Conservation (phyloP, 2,329 filamentous ascomycete species). For the Akanthomyces dipterigenus region DNA sequence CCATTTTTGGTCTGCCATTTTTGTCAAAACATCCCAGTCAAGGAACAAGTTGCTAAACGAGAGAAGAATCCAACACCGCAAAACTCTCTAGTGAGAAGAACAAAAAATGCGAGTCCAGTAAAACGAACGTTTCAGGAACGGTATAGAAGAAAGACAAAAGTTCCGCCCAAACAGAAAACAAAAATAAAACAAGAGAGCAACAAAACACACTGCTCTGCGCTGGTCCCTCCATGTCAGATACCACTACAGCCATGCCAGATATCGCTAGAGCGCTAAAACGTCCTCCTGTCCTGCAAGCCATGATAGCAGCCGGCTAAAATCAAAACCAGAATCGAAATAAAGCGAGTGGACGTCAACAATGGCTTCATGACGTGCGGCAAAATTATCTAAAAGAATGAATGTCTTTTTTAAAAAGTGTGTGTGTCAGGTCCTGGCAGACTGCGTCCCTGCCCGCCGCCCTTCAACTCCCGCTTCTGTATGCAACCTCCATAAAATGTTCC, state of each 20-base stretch:
- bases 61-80: not conserved
- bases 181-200: not conserved
- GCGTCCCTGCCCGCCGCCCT: not conserved
- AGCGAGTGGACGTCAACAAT: not conserved
- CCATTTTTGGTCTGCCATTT: not conserved
- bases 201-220: not conserved
- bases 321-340: not conserved
- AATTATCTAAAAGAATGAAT: constrained; percentile 3
- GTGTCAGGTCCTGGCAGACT: not conserved
- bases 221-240: not conserved
- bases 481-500: not conserved
- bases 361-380: not conserved
- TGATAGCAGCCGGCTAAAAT: not conserved
- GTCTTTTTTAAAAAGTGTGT: not conserved
- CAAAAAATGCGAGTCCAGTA: not conserved
- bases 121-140: not conserved
- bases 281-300: not conserved
- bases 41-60: too few species aligned
- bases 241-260: not conserved
- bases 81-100: not conserved
- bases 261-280: not conserved
- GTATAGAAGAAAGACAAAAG: not conserved
- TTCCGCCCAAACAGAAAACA: not conserved
- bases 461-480: constrained; percentile 7
- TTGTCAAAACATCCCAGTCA: not conserved